Conservation (phyloP, 148 eudicot species). For the Arctostaphylos glauca region DNA sequence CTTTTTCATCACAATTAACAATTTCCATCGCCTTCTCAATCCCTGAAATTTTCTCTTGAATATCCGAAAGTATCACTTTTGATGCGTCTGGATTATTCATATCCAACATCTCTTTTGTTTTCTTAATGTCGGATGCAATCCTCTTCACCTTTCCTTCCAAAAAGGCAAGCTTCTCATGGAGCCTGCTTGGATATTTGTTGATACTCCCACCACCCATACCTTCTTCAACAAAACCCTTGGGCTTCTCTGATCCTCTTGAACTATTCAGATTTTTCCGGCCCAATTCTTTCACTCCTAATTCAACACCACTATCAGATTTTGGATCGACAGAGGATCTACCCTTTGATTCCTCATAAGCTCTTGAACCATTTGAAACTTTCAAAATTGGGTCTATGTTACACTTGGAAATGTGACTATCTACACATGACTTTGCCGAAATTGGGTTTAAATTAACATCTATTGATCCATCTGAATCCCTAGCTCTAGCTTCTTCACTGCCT, state of each 20-base stretch:
- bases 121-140: slow-evolving; percentile 89
- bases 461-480: slow-evolving; percentile 15
- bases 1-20: slow-evolving; percentile 35
- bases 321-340: slow-evolving; percentile 4
- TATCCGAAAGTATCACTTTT: slow-evolving; percentile 72
- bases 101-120: slow-evolving; percentile 88
- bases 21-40: slow-evolving; percentile 80
- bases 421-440: background rate
- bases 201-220: slow-evolving; percentile 24
- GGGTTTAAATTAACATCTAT: slow-evolving; percentile 21
- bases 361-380: slow-evolving; percentile 5
- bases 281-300: slow-evolving; percentile 21
- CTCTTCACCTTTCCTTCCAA: slow-evolving; percentile 89
- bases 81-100: slow-evolving; percentile 72
- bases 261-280: slow-evolving; percentile 18
- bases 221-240: slow-evolving; percentile 33
- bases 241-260: slow-evolving; percentile 28
- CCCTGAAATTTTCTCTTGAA: slow-evolving; percentile 81
- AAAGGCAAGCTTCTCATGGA: slow-evolving; percentile 86
- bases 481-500: background rate
- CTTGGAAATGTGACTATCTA: background rate
- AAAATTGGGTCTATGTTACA: background rate
- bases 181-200: slow-evolving; percentile 58
- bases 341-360: slow-evolving; percentile 16
- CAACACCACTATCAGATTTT: slow-evolving; percentile 9